Evolutionary conservation across 257 asterid species (phyloP), one percentile per base, ranked within the genome.

Genomic region (Eucommia ulmoides): DNA sequence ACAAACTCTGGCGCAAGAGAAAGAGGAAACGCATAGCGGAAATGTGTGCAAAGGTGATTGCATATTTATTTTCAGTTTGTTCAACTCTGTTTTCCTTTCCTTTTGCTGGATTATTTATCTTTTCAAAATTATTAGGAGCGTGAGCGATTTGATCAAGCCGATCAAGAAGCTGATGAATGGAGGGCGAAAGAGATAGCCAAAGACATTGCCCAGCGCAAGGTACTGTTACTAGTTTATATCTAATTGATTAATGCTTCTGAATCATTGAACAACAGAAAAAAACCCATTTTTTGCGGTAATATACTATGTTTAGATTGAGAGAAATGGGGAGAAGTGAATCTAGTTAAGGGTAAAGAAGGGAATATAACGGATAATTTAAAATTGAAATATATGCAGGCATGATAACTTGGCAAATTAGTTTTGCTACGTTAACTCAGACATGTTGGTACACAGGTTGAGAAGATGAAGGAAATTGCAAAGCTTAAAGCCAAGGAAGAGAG

Each of bases 81-180:
- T 12, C 38, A 29, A 29, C 38, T 7, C 38, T 29, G 38, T 21
- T 33, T 3, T 57, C 52, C 22, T 2, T 46, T 22, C 9, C 52
- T 33, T 22, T 19, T 17, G 33, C 33, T 25, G 42, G 23, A 23
- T 24, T 38, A 22, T 38, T 65, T 15, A 42, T 22, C 53, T 35
- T 22, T 33, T 58, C 51, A 48, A 18, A 51, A 57, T 53, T 57
- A 45, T 41, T 57, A 89, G 98, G 94, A 85, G 78, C 67, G 55
- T 8, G 84, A 78, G 49, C 70, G 58, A 26, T 85, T 76, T 47
- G 86, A 76, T 33, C 68, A 72, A 63, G 54, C 68, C 52, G 92
- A 89, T 77, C 76, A 69, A 76, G 88, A 80, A 71, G 89, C 96
- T 38, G 92, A 89, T 76, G 96, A 89, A 65, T 89, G 94, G 96